Conservation (phyloP, 176 grass and related monocot species). For the Raddia distichophylla region DNA sequence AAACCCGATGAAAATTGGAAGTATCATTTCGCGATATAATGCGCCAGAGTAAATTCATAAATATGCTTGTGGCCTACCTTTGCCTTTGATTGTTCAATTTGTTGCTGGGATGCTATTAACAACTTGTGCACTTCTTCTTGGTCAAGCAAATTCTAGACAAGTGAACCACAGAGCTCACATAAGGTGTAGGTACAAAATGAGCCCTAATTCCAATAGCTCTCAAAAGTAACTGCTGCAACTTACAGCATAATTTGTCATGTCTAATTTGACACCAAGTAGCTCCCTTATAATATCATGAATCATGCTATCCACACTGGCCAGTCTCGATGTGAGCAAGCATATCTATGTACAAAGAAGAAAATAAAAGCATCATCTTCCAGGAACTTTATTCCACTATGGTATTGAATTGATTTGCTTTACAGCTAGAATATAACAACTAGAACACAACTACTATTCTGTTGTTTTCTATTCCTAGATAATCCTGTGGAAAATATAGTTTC, state of each 20-base stretch:
- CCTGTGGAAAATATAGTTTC: background rate
- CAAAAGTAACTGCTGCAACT: slow-evolving; percentile 36
- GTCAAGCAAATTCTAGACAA: slow-evolving; percentile 66
- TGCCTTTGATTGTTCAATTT: slow-evolving; percentile 66
- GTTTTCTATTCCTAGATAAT: slow-evolving; percentile 3
- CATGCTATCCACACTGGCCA: slow-evolving; percentile 83
- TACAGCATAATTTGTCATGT: slow-evolving; percentile 89
- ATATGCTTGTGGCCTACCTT: slow-evolving; percentile 59
- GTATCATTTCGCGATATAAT: background rate
- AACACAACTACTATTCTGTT: background rate
- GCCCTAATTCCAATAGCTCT: slow-evolving; percentile 18
- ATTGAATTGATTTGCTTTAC: slow-evolving; percentile 15
- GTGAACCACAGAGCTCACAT: slow-evolving; percentile 25
- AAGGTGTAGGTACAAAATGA: slow-evolving; percentile 11
- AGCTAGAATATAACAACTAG: background rate
- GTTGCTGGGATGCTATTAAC: slow-evolving; percentile 61
- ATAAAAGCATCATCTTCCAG: slow-evolving; percentile 17
- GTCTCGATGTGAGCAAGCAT: slow-evolving; percentile 72
- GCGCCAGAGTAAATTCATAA: slow-evolving; percentile 14
- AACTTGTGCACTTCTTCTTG: slow-evolving; percentile 79
- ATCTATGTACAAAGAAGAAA: slow-evolving; percentile 49
- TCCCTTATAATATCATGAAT: slow-evolving; percentile 96
- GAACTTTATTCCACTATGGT: background rate
- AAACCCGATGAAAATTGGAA: slow-evolving; percentile 33
- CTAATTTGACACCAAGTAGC: slow-evolving; percentile 80